Conservation (phyloP, 73 alveolate genomes). For the Tetrahymena elliotti region DNA sequence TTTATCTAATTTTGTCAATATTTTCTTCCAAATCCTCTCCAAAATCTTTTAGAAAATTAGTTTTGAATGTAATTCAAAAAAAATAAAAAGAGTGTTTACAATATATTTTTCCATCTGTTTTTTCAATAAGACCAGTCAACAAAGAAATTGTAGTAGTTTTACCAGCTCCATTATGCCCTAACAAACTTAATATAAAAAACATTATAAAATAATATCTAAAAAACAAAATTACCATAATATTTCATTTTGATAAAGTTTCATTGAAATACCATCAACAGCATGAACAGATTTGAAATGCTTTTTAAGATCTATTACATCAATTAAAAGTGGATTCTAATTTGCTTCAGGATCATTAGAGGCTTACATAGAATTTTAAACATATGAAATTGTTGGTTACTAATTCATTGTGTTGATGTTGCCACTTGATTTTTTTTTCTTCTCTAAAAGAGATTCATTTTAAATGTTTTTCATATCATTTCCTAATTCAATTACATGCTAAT, state of each 20-base stretch:
- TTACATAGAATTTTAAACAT: background rate
- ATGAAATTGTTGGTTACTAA: background rate
- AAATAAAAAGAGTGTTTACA: background rate
- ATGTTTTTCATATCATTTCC: background rate
- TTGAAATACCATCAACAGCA: slow-evolving; percentile 77
- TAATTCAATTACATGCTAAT: background rate
- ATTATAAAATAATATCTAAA: slow-evolving; percentile 62
- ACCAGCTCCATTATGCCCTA: slow-evolving; percentile 99
- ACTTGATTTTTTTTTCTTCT: background rate
- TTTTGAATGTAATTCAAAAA: background rate
- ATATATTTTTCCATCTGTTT: slow-evolving; percentile 52
- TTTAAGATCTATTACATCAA: background rate
- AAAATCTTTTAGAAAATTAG: background rate
- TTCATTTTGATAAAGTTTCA: slow-evolving; percentile 10
- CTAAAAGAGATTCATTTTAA: background rate
- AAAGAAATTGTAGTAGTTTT: slow-evolving; percentile 93
- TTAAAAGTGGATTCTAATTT: background rate
- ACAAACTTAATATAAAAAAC: slow-evolving; percentile 34
- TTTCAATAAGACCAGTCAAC: slow-evolving; percentile 64
- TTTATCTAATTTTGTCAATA: slow-evolving; percentile 63
- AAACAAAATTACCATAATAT: background rate
- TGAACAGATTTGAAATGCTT: slow-evolving; percentile 55
- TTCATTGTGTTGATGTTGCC: background rate
- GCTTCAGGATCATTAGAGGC: background rate
- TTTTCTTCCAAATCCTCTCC: slow-evolving; percentile 54